phyloP scores from a whole-genome alignment of 1,284 basidiomycete genomes.

The Leccinum angustisporum region DNA sequence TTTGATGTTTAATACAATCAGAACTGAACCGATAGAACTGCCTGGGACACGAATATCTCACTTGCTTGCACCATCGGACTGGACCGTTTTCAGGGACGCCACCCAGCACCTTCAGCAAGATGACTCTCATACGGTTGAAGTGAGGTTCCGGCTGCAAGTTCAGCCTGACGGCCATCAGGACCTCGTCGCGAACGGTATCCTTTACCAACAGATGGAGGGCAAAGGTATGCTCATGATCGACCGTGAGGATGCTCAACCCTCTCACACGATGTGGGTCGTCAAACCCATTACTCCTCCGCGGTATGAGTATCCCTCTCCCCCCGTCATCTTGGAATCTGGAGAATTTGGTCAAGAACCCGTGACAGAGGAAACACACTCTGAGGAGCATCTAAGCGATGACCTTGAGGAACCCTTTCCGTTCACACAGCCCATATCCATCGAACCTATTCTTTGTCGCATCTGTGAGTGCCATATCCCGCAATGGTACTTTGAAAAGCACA shows the following conservation, averaged over 20 bases:
- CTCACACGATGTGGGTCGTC: slow-evolving; percentile 99
- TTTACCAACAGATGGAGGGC: slow-evolving; percentile 91
- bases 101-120: slow-evolving; percentile 85
- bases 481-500: slow-evolving; percentile 99
- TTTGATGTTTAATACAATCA: slow-evolving; percentile 35
- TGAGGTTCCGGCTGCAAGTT: slow-evolving; percentile 84
- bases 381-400: slow-evolving; percentile 38
- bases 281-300: slow-evolving; percentile 78
- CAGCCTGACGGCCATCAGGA: slow-evolving; percentile 61
- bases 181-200: slow-evolving; percentile 43
- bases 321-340: slow-evolving; percentile 55
- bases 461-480: slow-evolving; percentile 96
- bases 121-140: slow-evolving; percentile 93
- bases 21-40: slow-evolving; percentile 83
- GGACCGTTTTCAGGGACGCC: slow-evolving; percentile 85
- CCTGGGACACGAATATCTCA: slow-evolving; percentile 81
- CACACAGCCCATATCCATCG: slow-evolving; percentile 73
- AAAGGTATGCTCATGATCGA: slow-evolving; percentile 99
- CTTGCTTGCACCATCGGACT: slow-evolving; percentile 83
- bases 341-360: slow-evolving; percentile 52
- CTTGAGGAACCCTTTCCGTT: slow-evolving; percentile 70
- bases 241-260: slow-evolving; percentile 79
- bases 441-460: slow-evolving; percentile 95
- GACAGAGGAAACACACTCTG: slow-evolving; percentile 29
- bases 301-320: slow-evolving; percentile 58